Evolutionary conservation across 2,329 filamentous ascomycete species (phyloP), one percentile per base, ranked within the genome.

Genomic region (Diaporthe sp.): DNA sequence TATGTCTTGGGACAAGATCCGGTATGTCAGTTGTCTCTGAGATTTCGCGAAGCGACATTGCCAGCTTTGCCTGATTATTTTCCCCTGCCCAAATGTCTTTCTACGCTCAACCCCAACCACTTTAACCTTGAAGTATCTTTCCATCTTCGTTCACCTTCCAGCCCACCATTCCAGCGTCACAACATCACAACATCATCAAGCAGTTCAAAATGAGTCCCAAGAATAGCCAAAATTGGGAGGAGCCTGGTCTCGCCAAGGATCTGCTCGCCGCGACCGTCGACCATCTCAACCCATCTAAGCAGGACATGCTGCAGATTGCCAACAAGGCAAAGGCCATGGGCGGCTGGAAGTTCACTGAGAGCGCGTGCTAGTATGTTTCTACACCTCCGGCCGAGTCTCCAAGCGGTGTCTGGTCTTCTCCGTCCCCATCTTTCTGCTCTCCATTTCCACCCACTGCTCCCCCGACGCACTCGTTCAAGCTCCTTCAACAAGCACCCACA

Each of bases 181-280:
- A 7, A 30, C n/a, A n/a, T 38, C 35, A 5, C 35, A 38, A 38
- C 57, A 58, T 47, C 17, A 55, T 33, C 61, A 60, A 38, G 33
- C 47, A 4, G 33, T 10, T n/a, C 47, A 54, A 68, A 30, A 74
- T 58, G 57, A 45, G 45, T 40, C 2, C 64, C 15, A 52, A 25
- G 72, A 19, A 47, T 47, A 70, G 15, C 17, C 71, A 79, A 77
- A 82, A 80, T 45, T 89, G 87, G 87, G 83, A 83, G 38, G 78
- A 75, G 0, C 76, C 82, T 7, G 80, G 81, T 12, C 82, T 84
- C 25, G 86, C 89, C 60, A 80, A 86, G 74, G 85, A 86, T 54
- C 84, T 89, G 55, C 81, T 89, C 47, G 73, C 84, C 9, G 83
- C 82, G 38, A 74, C 88, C 33, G 78, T 85, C n/a, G 81, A 83